Evolutionary conservation across 2,329 filamentous ascomycete species (phyloP).

Genomic region (Verticillium klebahnii): DNA sequence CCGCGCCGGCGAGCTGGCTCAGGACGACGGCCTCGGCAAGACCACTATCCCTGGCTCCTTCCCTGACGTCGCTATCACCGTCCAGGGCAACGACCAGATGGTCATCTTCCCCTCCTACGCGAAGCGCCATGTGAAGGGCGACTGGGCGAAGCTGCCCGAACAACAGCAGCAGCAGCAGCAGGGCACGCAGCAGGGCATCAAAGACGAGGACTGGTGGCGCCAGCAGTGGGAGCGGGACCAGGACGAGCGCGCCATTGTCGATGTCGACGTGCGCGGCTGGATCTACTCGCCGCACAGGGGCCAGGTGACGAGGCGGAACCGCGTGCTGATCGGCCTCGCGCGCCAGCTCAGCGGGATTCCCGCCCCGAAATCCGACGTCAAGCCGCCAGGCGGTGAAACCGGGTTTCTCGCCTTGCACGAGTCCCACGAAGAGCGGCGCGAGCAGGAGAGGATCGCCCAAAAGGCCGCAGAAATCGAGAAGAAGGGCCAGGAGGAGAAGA

Average conservation of each 20-base stretch:
- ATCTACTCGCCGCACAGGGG: conserved; percentile 82
- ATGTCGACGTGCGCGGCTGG: conserved; percentile 95
- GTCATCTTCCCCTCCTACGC: conserved; percentile 94
- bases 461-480: conserved; percentile 75
- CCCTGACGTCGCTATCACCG: conserved; percentile 76
- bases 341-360: conserved; percentile 84
- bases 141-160: conserved; percentile 24
- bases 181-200: conserved; percentile 33
- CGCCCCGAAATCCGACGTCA: conserved; percentile 45
- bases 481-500: conserved; percentile 66
- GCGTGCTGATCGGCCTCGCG: conserved; percentile 80
- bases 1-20: conserved; percentile 29
- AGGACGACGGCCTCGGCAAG: conserved; percentile 23
- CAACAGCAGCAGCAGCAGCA: conserved; percentile 20
- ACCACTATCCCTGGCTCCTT: conserved; percentile 69
- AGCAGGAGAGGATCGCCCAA: conserved; percentile 62
- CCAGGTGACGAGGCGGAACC: conserved; percentile 80
- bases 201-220: conserved; percentile 70
- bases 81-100: conserved; percentile 83
- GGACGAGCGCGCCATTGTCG: conserved; percentile 79
- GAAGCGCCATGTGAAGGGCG: conserved; percentile 58
- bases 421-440: conserved; percentile 44
- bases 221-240: conserved; percentile 75
- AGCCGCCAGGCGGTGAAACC: neutral
- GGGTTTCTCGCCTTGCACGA: conserved; percentile 22